A percentile compares a stretch with the other conserved stretches of the same genome.
These are phyloP conservation scores for Amoebophrya sp. DNA, from an alignment of 169 alveolate genomes.

Conservation along the genomic window DNA sequence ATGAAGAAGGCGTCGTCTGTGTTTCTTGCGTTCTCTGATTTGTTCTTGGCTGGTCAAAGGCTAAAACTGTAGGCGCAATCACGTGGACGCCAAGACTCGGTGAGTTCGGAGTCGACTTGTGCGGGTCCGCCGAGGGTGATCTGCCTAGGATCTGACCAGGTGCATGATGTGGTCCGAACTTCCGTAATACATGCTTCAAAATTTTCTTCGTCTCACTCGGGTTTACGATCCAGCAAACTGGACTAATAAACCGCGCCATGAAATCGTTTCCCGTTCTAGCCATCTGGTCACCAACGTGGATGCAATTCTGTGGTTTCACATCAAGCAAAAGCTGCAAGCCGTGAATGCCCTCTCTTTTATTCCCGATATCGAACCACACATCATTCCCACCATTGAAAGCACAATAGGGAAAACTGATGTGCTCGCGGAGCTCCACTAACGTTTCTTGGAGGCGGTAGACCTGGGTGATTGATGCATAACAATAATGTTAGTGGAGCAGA, in stretches of 20 bases:
- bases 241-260: not conserved
- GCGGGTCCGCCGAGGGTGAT: too few relatives aligned
- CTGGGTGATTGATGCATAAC: too few relatives aligned
- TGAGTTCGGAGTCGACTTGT: too few relatives aligned
- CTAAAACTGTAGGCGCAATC: too few relatives aligned
- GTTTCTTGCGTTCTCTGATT: too few relatives aligned
- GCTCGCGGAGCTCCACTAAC: not conserved
- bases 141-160: too few relatives aligned
- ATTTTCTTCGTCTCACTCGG: not conserved
- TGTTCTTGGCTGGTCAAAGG: too few relatives aligned
- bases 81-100: too few relatives aligned
- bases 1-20: too few relatives aligned
- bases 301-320: conserved; percentile 47
- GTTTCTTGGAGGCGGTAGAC: conserved; percentile 30
- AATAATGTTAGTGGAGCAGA: too few relatives aligned
- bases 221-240: conserved; percentile 15
- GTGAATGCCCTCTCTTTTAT: conserved; percentile 54
- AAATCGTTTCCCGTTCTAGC: conserved; percentile 53
- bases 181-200: not conserved
- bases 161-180: too few relatives aligned
- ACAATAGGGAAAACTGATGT: conserved; percentile 49
- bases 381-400: conserved; percentile 59
- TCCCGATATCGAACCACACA: conserved; percentile 57
- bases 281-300: conserved; percentile 58
- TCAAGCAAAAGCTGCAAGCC: conserved; percentile 45